phyloP scores from a whole-genome alignment of 139 green algal genomes.

The Spirogloea muscicola region DNA sequence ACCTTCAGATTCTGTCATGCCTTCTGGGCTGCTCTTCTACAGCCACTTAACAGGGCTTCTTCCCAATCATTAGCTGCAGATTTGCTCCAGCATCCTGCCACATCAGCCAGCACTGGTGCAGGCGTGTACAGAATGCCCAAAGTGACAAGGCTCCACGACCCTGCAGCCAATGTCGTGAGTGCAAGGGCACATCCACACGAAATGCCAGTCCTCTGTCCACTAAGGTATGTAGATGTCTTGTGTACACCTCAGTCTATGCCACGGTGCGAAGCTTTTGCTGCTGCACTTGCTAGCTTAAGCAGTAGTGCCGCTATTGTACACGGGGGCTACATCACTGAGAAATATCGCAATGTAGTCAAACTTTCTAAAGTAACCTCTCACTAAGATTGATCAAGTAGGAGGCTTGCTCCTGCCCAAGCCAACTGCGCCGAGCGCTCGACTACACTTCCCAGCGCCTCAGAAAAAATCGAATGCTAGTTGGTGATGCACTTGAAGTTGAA shows the following conservation, averaged over 20 bases:
- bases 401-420: not conserved
- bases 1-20: not conserved
- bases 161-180: not conserved
- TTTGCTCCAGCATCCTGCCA: not conserved
- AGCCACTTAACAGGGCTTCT: not conserved
- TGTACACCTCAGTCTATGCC: too few relatives aligned
- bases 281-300: too few relatives aligned
- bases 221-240: too few relatives aligned
- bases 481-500: conserved; percentile 41
- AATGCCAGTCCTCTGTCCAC: not conserved
- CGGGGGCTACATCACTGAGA: not conserved
- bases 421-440: not conserved
- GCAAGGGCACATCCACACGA: not conserved
- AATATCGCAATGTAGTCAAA: not conserved
- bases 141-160: not conserved
- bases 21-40: not conserved
- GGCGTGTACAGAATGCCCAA: not conserved
- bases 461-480: not conserved
- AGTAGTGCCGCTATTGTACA: not conserved
- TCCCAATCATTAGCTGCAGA: not conserved
- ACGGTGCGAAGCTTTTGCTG: too few relatives aligned
- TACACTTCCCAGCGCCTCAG: not conserved
- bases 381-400: too few relatives aligned
- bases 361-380: not conserved
- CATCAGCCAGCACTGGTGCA: not conserved